Evolutionary conservation across 352 stramenopile genomes (phyloP), one percentile per base, ranked within the genome.

Genomic region (Peronospora belbahrii): DNA sequence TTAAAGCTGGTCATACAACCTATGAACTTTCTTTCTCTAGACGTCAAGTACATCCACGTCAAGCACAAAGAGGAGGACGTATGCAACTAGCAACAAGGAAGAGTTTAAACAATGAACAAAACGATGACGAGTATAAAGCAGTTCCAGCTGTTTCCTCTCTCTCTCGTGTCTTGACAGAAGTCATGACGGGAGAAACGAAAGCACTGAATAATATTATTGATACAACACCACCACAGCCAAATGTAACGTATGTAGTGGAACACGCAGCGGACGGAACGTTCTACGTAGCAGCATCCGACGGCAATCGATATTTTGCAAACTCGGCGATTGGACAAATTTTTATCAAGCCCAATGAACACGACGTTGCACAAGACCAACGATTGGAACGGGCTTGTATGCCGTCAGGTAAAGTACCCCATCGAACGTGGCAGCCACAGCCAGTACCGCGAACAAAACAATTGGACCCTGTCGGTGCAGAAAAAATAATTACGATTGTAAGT

Each of bases 1-100:
- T 73, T n/a, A 78, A 78, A 31, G 41, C 70, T 6, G 59, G 55
- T 2, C 51, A 68, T 17, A 83, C 67, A 6, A 62, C 54, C 3
- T 83, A 69, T 44, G 70, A 76, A 47, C 37, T 67, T 37, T 74
- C 58, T 11, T 74, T 83, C 54, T 79, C 65, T 1, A 10, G 59
- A 20, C 55, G 64, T 13, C 53, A 50, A 27, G n/a, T 31, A 28
- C 43, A n/a, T 14, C 18, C 36, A 13, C 20, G 24, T 0, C 35
- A 14, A 23, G 24, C 38, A 36, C 0, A 8, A 23, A 8, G 14
- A 11, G 25, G 13, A 0, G 24, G n/a, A n/a, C n/a, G n/a, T n/a
- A n/a, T n/a, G n/a, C n/a, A n/a, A n/a, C n/a, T 7, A 0, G 39
- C 24, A 7, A 25, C 39, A 10, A 9, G 9, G 1, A 52, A 46